These are phyloP conservation scores for Aegilops bicornis DNA, from an alignment of 176 grass and related monocot species.

Conservation along the genomic window DNA sequence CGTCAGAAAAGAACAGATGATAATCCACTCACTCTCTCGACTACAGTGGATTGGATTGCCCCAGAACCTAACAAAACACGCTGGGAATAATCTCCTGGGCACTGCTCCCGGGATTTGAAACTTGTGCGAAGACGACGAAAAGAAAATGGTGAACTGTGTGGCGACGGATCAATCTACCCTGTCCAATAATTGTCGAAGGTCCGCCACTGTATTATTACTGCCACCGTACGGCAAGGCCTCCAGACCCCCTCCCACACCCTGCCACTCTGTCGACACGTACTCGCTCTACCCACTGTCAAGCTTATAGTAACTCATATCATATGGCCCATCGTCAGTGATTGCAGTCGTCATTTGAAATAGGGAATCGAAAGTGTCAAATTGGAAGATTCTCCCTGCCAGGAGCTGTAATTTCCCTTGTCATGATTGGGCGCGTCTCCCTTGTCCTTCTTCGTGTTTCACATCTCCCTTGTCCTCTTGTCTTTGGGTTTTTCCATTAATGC, in stretches of 20 bases:
- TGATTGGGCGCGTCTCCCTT: neutral
- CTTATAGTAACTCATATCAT: neutral
- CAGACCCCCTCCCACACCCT: too few relatives aligned
- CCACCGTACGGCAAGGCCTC: neutral
- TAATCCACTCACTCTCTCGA: too few relatives aligned
- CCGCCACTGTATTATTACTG: neutral
- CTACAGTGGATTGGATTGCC: too few relatives aligned
- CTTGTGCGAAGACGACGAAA: neutral
- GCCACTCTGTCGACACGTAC: neutral
- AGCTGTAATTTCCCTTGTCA: neutral
- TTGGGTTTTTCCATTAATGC: neutral
- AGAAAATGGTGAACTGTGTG: neutral
- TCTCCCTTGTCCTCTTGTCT: too few relatives aligned
- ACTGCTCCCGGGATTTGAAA: too few relatives aligned
- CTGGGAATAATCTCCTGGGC: too few relatives aligned
- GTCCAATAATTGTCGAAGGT: neutral
- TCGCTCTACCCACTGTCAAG: neutral
- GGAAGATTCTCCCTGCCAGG: neutral
- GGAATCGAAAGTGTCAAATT: neutral
- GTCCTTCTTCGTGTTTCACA: neutral
- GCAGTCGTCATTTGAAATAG: too few relatives aligned
- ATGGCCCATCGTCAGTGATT: too few relatives aligned
- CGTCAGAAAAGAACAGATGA: too few relatives aligned
- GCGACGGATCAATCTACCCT: neutral
- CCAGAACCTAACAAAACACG: too few relatives aligned